Evolutionary conservation across 805 yeast genomes (phyloP).

Genomic region (Ogataea nitratoaversa): DNA sequence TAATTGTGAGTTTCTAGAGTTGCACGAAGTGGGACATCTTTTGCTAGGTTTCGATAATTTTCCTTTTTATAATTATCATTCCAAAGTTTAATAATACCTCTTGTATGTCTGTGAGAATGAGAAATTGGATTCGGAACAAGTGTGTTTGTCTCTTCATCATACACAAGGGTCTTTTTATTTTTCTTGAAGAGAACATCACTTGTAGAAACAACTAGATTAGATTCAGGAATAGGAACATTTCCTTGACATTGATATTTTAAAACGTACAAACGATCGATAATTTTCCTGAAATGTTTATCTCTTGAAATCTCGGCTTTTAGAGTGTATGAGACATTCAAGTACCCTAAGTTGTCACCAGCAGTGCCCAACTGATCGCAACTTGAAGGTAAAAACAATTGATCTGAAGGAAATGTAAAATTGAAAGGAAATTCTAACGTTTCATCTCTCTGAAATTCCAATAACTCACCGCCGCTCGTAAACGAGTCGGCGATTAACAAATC

Average conservation of each 20-base stretch:
- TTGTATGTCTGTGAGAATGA: slow-evolving; percentile 8
- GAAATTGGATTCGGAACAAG: slow-evolving; percentile 12
- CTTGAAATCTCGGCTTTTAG: slow-evolving; percentile 9
- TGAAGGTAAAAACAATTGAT: slow-evolving; percentile 14
- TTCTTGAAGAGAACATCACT: slow-evolving; percentile 5
- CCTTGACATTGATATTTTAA: neutral
- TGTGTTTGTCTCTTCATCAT: slow-evolving; percentile 6
- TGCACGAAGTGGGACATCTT: slow-evolving; percentile 8
- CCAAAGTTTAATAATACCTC: slow-evolving; percentile 6
- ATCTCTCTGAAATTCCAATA: neutral
- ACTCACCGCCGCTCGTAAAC: slow-evolving; percentile 1
- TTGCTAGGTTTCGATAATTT: slow-evolving; percentile 5
- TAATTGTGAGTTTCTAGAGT: slow-evolving; percentile 3
- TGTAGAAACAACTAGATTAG: neutral
- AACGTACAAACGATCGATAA: neutral
- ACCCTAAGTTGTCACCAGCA: slow-evolving; percentile 8
- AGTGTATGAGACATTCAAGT: slow-evolving; percentile 9
- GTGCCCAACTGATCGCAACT: slow-evolving; percentile 13
- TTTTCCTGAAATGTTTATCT: neutral
- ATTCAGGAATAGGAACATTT: neutral
- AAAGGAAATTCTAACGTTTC: slow-evolving; percentile 5
- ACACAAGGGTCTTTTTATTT: slow-evolving; percentile 8
- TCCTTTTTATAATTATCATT: slow-evolving; percentile 6
- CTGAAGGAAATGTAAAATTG: slow-evolving; percentile 13
- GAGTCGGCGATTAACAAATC: slow-evolving; percentile 7